phyloP scores from a whole-genome alignment of 257 asterid genomes.

The Osmanthus fragrans region DNA sequence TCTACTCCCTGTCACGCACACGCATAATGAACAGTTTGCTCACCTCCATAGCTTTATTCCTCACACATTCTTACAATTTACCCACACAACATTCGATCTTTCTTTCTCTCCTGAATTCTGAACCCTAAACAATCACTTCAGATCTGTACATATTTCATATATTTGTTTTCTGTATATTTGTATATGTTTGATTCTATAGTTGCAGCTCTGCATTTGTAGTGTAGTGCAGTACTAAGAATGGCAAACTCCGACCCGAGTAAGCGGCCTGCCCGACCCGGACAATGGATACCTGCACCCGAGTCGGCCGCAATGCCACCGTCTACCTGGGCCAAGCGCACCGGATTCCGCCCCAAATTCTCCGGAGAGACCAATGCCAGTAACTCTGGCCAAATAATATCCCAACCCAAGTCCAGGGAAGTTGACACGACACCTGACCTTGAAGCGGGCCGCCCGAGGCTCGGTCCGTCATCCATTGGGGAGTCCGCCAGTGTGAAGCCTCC shows the following conservation, averaged over 20 bases:
- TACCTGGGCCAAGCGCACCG: slow-evolving; percentile 94
- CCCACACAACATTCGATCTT: slow-evolving; percentile 11
- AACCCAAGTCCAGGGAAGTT: slow-evolving; percentile 34
- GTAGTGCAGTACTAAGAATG: slow-evolving; percentile 37
- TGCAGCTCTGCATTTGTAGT: slow-evolving; percentile 32
- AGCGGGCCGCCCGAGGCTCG: slow-evolving; percentile 63
- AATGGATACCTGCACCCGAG: slow-evolving; percentile 80
- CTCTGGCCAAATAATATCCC: slow-evolving; percentile 61
- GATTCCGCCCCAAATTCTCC: slow-evolving; percentile 89
- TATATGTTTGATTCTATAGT: not conserved
- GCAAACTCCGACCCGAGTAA: slow-evolving; percentile 75
- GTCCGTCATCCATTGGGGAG: slow-evolving; percentile 59
- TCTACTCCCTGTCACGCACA: no score
- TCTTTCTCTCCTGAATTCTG: slow-evolving; percentile 15
- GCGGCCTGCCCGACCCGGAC: slow-evolving; percentile 66
- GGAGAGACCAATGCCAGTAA: slow-evolving; percentile 88
- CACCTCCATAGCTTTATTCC: slow-evolving; percentile 11
- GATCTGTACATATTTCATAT: slow-evolving; percentile 39
- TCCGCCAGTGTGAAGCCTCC: slow-evolving; percentile 61
- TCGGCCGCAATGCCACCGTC: slow-evolving; percentile 81
- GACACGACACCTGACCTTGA: slow-evolving; percentile 64
- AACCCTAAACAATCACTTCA: slow-evolving; percentile 44
- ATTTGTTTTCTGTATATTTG: not conserved
- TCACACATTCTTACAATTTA: slow-evolving; percentile 9
- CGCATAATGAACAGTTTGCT: not conserved